Percentiles rank a stretch among this genome's conserved stretches.
Evolutionary conservation across 2,329 filamentous ascomycete genomes (phyloP).

Genomic region (Epichloe aotearoae): DNA sequence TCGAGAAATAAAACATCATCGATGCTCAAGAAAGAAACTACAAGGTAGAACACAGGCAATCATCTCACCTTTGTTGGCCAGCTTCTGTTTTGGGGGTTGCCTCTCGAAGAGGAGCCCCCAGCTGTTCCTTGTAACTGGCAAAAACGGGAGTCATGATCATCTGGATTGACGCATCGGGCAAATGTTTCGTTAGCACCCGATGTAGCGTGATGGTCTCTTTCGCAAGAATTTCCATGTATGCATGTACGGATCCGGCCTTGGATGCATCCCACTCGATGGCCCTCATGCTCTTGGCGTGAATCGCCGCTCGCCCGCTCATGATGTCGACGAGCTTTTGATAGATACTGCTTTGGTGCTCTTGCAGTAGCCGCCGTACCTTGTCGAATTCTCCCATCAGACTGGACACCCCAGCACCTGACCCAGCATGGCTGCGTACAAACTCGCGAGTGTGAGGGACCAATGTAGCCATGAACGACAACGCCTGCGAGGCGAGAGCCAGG

Average conservation of each 20-base stretch:
- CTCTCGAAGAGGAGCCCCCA: conserved; percentile 56
- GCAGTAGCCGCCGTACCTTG: conserved; percentile 67
- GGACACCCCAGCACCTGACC: conserved; percentile 37
- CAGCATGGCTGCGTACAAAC: conserved; percentile 68
- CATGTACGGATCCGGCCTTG: conserved; percentile 32
- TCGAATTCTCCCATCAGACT: conserved; percentile 72
- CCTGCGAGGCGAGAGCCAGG: conserved; percentile 80
- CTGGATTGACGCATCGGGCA: conserved; percentile 61
- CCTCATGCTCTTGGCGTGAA: conserved; percentile 63
- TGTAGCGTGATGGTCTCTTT: conserved; percentile 81
- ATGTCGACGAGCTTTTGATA: conserved; percentile 91
- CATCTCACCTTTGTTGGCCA: conserved; percentile 57
- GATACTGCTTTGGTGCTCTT: conserved; percentile 83
- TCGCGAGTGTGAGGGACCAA: conserved; percentile 84
- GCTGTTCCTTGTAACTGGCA: conserved; percentile 65
- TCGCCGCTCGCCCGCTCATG: conserved; percentile 63
- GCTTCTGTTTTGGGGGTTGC: conserved; percentile 50
- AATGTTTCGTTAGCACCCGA: conserved; percentile 67
- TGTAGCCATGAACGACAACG: conserved; percentile 73
- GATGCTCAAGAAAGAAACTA: neutral
- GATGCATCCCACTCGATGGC: conserved; percentile 59
- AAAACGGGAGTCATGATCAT: conserved; percentile 79
- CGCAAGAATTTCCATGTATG: conserved; percentile 75
- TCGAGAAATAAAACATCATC: neutral
- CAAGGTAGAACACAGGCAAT: neutral